Evolutionary conservation across 2,329 filamentous ascomycete genomes (phyloP).

Genomic region (Boeremia exigua): DNA sequence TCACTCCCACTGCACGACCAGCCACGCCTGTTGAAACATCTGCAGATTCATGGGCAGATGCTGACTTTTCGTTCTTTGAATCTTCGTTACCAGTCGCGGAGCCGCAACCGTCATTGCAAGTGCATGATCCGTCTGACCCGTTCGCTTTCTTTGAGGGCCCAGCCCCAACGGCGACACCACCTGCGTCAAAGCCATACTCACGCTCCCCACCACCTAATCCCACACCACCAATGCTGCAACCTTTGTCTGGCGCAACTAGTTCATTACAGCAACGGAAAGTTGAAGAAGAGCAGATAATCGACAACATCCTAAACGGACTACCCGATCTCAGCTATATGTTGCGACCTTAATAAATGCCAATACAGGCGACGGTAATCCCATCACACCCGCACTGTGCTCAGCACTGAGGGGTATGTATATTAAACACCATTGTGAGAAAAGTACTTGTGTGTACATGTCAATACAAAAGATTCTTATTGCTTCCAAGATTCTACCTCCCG

Average conservation of each 20-base stretch:
- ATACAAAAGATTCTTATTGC: too few relatives aligned
- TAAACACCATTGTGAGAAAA: too few relatives aligned
- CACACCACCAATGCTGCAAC: constrained; percentile 27
- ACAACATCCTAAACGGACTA: constrained; percentile 32
- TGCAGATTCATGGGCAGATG: constrained; percentile 22
- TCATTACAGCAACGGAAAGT: constrained; percentile 32
- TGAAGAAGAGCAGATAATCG: constrained; percentile 39
- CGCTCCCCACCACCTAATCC: constrained; percentile 26
- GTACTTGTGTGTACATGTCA: too few relatives aligned
- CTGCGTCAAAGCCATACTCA: constrained; percentile 23
- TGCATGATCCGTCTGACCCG: constrained; percentile 22
- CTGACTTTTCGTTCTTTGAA: constrained; percentile 42
- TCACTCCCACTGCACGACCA: constrained; percentile 2
- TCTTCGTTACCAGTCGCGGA: constrained; percentile 18
- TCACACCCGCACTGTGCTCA: background rate
- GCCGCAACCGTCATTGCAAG: constrained; percentile 1
- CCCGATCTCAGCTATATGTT: constrained; percentile 47
- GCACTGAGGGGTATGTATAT: background rate
- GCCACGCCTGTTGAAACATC: constrained; percentile 8
- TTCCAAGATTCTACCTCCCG: too few relatives aligned
- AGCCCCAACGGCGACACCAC: constrained; percentile 11
- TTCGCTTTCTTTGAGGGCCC: constrained; percentile 38
- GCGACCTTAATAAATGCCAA: background rate
- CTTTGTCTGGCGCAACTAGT: constrained; percentile 34
- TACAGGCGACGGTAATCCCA: background rate